These are phyloP conservation scores for Hibiscus syriacus DNA, from an alignment of 345 rosid species.

Conservation along the genomic window DNA sequence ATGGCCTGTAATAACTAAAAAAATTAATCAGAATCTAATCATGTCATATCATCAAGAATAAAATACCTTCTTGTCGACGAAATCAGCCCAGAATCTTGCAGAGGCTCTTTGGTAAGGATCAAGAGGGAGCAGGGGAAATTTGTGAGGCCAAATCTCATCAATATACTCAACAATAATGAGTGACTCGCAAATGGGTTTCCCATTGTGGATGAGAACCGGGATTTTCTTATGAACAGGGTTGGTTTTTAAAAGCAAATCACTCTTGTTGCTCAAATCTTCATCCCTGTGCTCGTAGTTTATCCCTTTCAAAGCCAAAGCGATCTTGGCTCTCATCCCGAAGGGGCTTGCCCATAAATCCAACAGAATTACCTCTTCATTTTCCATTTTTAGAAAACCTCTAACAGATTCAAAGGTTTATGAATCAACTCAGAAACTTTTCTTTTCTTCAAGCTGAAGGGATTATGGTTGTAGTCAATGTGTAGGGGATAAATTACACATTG, in stretches of 20 bases:
- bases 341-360: slow-evolving; percentile 3
- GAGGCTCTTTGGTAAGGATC: slow-evolving; percentile 13
- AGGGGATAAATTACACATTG: too few species aligned
- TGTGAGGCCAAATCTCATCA: slow-evolving; percentile 15
- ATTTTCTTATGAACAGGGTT: slow-evolving; percentile 12
- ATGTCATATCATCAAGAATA: not conserved
- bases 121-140: slow-evolving; percentile 9
- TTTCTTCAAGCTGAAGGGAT: too few species aligned
- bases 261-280: slow-evolving; percentile 9
- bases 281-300: slow-evolving; percentile 9
- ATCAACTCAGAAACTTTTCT: not conserved
- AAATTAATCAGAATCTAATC: too few species aligned
- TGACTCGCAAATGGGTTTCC: slow-evolving; percentile 16
- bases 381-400: not conserved
- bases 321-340: slow-evolving; percentile 1
- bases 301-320: slow-evolving; percentile 6
- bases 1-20: too few species aligned
- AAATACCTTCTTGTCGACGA: not conserved
- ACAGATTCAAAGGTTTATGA: not conserved
- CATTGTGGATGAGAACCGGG: slow-evolving; percentile 6
- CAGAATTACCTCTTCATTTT: not conserved
- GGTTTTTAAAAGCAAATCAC: slow-evolving; percentile 3
- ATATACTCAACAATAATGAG: slow-evolving; percentile 13
- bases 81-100: slow-evolving; percentile 11
- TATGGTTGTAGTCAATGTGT: too few species aligned